Conservation (phyloP, 768 basidiomycete species). For the Suillus paluster region DNA sequence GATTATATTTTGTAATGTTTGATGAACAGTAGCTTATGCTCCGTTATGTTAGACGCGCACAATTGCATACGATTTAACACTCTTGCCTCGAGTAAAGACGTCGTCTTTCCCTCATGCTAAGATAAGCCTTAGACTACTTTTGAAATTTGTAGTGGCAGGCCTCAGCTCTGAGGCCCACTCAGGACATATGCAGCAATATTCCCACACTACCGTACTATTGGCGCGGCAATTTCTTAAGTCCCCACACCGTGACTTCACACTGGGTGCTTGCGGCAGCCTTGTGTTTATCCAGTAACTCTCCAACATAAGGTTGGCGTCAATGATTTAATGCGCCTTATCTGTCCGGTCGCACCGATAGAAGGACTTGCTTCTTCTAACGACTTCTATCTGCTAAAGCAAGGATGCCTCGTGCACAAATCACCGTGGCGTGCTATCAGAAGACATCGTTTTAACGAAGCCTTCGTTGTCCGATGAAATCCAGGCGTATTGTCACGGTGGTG, state of each 20-base stretch:
- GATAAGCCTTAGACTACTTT: not conserved
- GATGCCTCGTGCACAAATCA: slow-evolving; percentile 8
- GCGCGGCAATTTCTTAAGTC: not conserved
- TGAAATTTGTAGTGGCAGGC: slow-evolving; percentile 1
- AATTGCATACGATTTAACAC: not conserved
- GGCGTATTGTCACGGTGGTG: not conserved
- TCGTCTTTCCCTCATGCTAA: slow-evolving; percentile 3
- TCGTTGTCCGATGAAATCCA: not conserved
- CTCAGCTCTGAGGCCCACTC: not conserved
- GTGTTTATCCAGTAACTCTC: slow-evolving; percentile 6
- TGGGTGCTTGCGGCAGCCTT: slow-evolving; percentile 1
- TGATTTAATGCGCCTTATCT: slow-evolving; percentile 6
- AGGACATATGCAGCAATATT: not conserved
- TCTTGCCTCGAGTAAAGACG: not conserved
- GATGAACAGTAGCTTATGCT: not conserved
- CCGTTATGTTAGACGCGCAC: not conserved
- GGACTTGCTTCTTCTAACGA: not conserved
- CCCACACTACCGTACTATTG: slow-evolving; percentile 2
- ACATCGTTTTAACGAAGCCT: slow-evolving; percentile 1
- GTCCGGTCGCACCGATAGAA: slow-evolving; percentile 5
- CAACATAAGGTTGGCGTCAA: slow-evolving; percentile 7
- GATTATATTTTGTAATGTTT: too few relatives aligned
- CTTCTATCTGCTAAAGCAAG: slow-evolving; percentile 7
- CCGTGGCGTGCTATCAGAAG: slow-evolving; percentile 7
- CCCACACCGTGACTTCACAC: not conserved